These are phyloP conservation scores for Phylloporus arenicola DNA, from an alignment of 768 basidiomycete genomes.

Conservation along the genomic window DNA sequence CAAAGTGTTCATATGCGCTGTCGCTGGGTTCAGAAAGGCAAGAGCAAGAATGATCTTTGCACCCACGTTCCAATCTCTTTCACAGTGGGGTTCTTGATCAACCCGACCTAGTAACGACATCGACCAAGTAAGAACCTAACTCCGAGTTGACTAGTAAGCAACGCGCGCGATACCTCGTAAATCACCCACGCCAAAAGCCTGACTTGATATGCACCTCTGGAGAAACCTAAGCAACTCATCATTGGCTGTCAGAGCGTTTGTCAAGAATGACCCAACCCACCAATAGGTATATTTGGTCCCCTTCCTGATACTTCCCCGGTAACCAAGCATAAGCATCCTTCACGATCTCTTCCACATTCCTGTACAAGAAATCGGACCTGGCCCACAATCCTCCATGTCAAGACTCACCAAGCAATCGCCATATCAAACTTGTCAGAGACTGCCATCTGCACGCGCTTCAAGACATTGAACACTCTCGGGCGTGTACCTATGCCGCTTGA, in stretches of 20 bases:
- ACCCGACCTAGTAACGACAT: constrained; percentile 23
- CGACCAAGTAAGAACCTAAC: background rate
- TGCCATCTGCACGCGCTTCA: constrained; percentile 12
- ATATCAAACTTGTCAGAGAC: constrained; percentile 26
- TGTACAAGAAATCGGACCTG: constrained; percentile 1
- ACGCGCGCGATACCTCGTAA: constrained; percentile 19
- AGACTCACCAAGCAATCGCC: constrained; percentile 33
- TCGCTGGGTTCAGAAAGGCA: background rate
- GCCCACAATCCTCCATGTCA: background rate
- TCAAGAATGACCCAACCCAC: constrained; percentile 5
- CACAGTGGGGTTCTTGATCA: constrained; percentile 23
- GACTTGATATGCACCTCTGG: constrained; percentile 37
- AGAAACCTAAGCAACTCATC: constrained; percentile 28
- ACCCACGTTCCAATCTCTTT: constrained; percentile 24
- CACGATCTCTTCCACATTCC: constrained; percentile 32
- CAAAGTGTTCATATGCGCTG: constrained; percentile 17
- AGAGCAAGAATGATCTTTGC: background rate
- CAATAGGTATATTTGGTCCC: constrained; percentile 29
- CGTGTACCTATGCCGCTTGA: constrained; percentile 35
- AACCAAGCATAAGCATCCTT: constrained; percentile 30
- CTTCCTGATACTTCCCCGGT: constrained; percentile 20
- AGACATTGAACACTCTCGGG: constrained; percentile 21
- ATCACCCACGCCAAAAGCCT: constrained; percentile 37
- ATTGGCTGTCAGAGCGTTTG: background rate
- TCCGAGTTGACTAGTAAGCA: background rate